Base-by-base conservation (phyloP, 163 green algal species). In the Picocystis sp. region DNA sequence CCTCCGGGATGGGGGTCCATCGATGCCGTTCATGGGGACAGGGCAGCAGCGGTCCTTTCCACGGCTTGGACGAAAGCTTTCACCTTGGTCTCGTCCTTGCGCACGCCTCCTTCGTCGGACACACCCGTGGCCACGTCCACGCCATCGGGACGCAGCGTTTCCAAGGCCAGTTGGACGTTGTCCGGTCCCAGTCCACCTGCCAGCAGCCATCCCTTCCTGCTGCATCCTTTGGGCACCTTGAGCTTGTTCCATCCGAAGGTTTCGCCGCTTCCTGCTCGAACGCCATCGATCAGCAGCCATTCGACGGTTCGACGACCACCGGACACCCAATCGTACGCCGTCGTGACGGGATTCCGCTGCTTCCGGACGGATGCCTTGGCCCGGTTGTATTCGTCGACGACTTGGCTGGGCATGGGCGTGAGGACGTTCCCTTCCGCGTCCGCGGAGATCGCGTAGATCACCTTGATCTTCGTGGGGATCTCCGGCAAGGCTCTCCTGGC, bases 111-210 rank as follows among this genome's bases (percentile, higher is more conserved):
- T 15, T 34, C 13, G n/a, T 38, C 44, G n/a, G 61, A 54, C 17
- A 69, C 61, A 15, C 61, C 61, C 45, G 60, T 69, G 19, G 61
- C 55, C 1, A 71, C 61, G 52, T 69, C 61, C 17, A 69, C 61
- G 23, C 38, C 60, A 3, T 64, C 45, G 11, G 61, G 61, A 38
- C 45, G 11, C 2, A 64, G 9, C n/a, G 57, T 23, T 11, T 6
- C 5, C 11, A 43, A 29, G 10, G 61, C 61, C 24, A 52, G 34
- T 17, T 45, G 49, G 19, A 69, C 61, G 62, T 69, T 69, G 3
- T 10, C 17, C 25, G 61, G 63, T 33, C 60, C 43, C n/a, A 69
- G 17, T 24, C 61, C 61, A 19, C 61, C 61, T 22, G 63, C 63
- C 33, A 71, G 22, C 21, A 71, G 14, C 63, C 63, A 71, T 25